These are phyloP conservation scores for Colletotrichum sp. DNA, from an alignment of 2,329 filamentous ascomycete species.

Conservation along the genomic window DNA sequence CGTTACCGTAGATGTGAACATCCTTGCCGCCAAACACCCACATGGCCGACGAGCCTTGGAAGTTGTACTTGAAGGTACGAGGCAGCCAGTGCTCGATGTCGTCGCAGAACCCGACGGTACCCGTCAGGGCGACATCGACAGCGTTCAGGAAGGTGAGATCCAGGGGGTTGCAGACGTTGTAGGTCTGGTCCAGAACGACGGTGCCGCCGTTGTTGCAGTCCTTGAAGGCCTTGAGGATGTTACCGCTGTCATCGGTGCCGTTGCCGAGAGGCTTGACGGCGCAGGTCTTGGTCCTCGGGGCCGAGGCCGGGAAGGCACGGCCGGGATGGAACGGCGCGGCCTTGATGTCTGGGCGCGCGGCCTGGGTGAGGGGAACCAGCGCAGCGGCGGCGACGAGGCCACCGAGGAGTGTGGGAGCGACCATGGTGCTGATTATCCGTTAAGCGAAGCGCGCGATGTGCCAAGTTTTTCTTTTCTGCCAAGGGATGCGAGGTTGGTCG, in stretches of 20 bases:
- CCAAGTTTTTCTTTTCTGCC: neutral
- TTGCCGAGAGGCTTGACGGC: constrained; percentile 25
- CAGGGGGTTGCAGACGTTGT: constrained; percentile 67
- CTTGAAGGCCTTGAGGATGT: constrained; percentile 57
- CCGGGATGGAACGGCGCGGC: constrained; percentile 20
- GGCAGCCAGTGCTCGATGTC: constrained; percentile 73
- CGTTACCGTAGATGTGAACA: constrained; percentile 68
- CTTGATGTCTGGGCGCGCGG: constrained; percentile 21
- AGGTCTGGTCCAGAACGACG: constrained; percentile 62
- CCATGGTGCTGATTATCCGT: neutral
- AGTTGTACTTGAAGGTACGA: constrained; percentile 66
- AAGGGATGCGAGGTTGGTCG: constrained; percentile 1
- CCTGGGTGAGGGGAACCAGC: constrained; percentile 4
- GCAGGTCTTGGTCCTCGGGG: constrained; percentile 27
- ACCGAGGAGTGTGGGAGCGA: constrained; percentile 13
- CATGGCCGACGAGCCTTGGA: constrained; percentile 63
- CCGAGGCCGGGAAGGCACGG: constrained; percentile 22
- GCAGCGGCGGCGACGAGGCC: constrained; percentile 16
- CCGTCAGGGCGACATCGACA: constrained; percentile 63
- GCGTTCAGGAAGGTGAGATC: constrained; percentile 68
- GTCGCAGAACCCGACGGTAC: constrained; percentile 65
- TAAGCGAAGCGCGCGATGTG: neutral
- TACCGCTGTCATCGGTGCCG: constrained; percentile 33
- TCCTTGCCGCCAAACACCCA: constrained; percentile 36
- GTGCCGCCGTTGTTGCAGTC: constrained; percentile 67